Evolutionary conservation across 257 asterid species (phyloP), one percentile per base, ranked within the genome.

Genomic region (Petunia secreta): DNA sequence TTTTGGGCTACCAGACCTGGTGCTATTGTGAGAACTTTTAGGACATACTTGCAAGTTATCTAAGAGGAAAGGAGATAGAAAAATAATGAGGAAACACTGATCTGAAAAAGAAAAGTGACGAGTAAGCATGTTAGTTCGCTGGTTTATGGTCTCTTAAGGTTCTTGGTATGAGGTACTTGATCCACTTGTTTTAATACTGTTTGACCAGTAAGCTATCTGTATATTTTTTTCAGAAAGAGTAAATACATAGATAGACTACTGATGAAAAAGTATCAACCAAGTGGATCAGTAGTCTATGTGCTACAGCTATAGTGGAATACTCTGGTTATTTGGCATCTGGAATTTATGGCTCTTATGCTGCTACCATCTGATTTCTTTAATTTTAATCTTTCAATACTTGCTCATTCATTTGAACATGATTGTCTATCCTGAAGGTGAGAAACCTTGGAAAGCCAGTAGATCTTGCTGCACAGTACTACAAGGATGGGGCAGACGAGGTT

Each of bases 401-500:
- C 36, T 76, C 16, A 38, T 38, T 48, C 14, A 57, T 46, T 76
- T 74, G 13, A 58, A 13, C 82, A 1, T 78, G 50, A n/a, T 59
- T 62, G 14, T 82, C 65, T 77, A 83, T 81, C 80, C 75, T 87
- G 80, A 86, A 95, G 98, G 99, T 95, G 86, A 89, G 99, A 85
- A 95, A 95, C 90, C 97, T 95, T 63, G 99, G 99, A 81, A 93
- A 92, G 87, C 99, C 99, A 46, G 99, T 95, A 59, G 99, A 89
- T 52, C 98, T 95, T 84, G 98, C 99, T 75, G 94, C 92, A 67
- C 93, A 90, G 78, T 93, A 95, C 80, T 95, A 95, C 89, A 85
- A 66, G 83, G 97, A 95, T 84, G 99, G 99, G 82, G 99, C 99
- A 75, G 99, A 95, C 83, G 99, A 93, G 98, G 99, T 93, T 88